Percentiles rank a stretch among this genome's conserved stretches.
Evolutionary conservation across 371 early-diverging fungal species (phyloP).

Genomic region (Sporodiniella umbellata): DNA sequence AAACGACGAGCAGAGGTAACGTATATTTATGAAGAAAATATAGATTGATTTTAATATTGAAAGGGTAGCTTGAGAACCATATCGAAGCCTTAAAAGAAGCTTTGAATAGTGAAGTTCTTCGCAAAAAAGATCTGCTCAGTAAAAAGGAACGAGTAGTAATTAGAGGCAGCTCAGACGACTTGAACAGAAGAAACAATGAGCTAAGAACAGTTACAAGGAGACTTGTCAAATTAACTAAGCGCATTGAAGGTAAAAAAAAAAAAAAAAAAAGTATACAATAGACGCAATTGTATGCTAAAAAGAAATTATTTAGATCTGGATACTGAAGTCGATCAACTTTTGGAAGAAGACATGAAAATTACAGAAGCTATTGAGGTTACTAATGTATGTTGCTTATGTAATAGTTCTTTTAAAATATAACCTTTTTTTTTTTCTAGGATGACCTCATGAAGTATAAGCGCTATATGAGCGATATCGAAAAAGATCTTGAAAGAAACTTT

Average conservation of each 20-base stretch:
- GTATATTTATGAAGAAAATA: background rate
- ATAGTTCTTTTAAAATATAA: background rate
- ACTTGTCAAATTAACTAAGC: conserved; percentile 24
- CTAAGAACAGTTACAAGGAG: conserved; percentile 47
- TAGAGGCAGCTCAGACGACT: conserved; percentile 26
- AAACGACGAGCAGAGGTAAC: conserved; percentile 23
- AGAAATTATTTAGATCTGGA: conserved; percentile 27
- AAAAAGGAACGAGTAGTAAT: conserved; percentile 49
- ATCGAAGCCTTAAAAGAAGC: conserved; percentile 72
- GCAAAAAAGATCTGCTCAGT: conserved; percentile 52
- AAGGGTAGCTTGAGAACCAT: conserved; percentile 55
- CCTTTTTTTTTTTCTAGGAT: background rate
- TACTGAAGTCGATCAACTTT: conserved; percentile 30
- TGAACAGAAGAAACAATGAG: conserved; percentile 51
- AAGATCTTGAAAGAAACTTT: conserved; percentile 72
- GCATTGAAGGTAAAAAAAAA: conserved; percentile 23
- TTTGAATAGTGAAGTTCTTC: conserved; percentile 60
- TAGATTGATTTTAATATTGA: background rate
- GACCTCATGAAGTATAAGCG: background rate
- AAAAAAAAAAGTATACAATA: background rate
- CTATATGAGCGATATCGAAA: conserved; percentile 47
- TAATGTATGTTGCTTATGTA: conserved; percentile 29
- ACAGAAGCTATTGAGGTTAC: conserved; percentile 50
- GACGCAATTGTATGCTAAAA: no score
- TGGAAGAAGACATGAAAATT: conserved; percentile 37